These are phyloP conservation scores for Hypoxylon rickii DNA, from an alignment of 495 filamentous ascomycete species.

Conservation along the genomic window DNA sequence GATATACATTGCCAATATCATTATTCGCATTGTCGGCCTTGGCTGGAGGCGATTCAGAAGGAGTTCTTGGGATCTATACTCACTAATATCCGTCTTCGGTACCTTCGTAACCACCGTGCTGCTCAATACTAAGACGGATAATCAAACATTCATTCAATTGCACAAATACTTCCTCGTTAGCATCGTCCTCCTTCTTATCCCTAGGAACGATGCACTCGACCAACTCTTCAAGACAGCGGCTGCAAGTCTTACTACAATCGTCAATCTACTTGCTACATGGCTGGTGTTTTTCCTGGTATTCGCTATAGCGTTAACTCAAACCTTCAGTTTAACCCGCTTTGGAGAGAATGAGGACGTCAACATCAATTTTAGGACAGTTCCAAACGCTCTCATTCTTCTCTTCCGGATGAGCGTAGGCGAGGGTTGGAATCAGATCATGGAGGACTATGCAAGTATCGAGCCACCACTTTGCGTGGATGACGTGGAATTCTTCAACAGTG, in stretches of 20 bases:
- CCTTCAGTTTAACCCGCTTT: conserved; percentile 93
- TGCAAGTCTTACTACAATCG: conserved; percentile 88
- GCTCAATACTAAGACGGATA: conserved; percentile 57
- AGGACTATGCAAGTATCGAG: conserved; percentile 82
- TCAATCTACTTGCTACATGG: conserved; percentile 95
- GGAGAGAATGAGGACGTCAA: conserved; percentile 73
- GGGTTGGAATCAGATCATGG: conserved; percentile 96
- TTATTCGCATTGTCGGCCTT: conserved; percentile 83
- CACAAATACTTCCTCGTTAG: conserved; percentile 95
- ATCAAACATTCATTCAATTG: conserved; percentile 70
- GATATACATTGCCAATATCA: conserved; percentile 82
- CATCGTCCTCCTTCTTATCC: conserved; percentile 89
- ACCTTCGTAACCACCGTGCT: conserved; percentile 78
- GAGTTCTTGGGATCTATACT: conserved; percentile 96
- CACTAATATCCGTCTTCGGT: conserved; percentile 81
- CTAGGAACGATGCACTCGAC: conserved; percentile 94
- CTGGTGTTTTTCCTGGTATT: conserved; percentile 94
- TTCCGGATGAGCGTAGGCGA: conserved; percentile 93
- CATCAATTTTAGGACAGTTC: conserved; percentile 91
- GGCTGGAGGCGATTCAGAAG: conserved; percentile 91
- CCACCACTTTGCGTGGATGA: conserved; percentile 75
- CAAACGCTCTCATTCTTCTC: conserved; percentile 89
- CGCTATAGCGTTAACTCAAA: conserved; percentile 94
- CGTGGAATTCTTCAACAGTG: conserved; percentile 74
- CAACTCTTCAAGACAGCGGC: conserved; percentile 99